These are phyloP conservation scores for Nemania abortiva DNA, from an alignment of 2,329 filamentous ascomycete species.

Conservation along the genomic window DNA sequence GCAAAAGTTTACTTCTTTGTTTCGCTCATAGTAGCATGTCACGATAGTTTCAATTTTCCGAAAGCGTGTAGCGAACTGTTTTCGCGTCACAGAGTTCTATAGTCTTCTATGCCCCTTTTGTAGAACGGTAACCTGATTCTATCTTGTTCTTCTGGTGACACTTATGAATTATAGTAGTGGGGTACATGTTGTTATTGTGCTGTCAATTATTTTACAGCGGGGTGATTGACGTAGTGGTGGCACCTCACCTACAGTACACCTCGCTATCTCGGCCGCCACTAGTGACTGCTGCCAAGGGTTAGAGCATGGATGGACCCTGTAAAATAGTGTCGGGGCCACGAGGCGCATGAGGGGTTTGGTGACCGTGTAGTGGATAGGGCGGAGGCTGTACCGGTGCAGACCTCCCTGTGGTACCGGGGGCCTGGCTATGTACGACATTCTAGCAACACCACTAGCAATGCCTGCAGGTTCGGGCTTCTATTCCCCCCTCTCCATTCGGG, in stretches of 20 bases:
- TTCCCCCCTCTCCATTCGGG: background rate
- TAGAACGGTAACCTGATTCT: background rate
- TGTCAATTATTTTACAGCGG: constrained; percentile 25
- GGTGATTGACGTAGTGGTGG: constrained; percentile 44
- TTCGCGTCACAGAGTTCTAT: constrained; percentile 15
- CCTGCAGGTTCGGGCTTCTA: background rate
- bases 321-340: background rate
- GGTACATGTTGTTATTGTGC: constrained; percentile 10
- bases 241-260: constrained; percentile 29
- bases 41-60: background rate
- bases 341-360: background rate
- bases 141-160: constrained; percentile 9
- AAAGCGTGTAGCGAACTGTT: constrained; percentile 18
- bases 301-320: constrained; percentile 7
- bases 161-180: constrained; percentile 1
- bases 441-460: constrained; percentile 4
- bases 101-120: constrained; percentile 1
- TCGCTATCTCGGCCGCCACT: constrained; percentile 1
- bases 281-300: constrained; percentile 8
- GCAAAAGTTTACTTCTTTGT: background rate
- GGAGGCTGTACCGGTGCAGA: background rate
- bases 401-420: background rate
- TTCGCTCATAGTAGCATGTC: background rate
- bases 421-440: constrained; percentile 7
- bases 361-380: background rate